Evolutionary conservation across 1,284 basidiomycete species (phyloP).

Genomic region (Puccinia polysora): DNA sequence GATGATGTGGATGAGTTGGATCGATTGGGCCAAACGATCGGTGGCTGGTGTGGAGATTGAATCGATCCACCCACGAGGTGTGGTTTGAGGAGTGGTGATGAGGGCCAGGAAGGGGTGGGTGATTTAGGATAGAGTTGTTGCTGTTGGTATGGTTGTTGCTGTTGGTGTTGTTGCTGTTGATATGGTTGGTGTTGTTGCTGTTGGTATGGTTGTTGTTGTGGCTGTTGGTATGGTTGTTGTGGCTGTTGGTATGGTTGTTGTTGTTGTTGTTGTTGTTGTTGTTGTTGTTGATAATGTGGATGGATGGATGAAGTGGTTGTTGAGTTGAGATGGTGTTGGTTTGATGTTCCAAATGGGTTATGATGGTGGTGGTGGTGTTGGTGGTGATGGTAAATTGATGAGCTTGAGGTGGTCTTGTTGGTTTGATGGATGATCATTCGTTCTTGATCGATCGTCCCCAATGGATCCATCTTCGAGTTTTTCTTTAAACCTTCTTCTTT

Average conservation of each 20-base stretch:
- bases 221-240: too few relatives aligned
- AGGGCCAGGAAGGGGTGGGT: not conserved
- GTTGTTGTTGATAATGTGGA: not conserved
- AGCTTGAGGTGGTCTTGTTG: too few relatives aligned
- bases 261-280: not conserved
- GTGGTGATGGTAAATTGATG: not conserved
- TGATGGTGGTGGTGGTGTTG: not conserved
- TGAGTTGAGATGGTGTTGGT: not conserved
- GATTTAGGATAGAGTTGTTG: not conserved
- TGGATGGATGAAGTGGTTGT: not conserved
- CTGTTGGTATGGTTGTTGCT: not conserved
- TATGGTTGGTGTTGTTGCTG: too few relatives aligned
- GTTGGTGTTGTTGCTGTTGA: not conserved
- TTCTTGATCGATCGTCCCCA: too few relatives aligned
- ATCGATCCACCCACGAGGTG: not conserved
- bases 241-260: too few relatives aligned
- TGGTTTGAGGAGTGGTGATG: constrained; percentile 23
- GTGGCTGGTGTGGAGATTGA: not conserved
- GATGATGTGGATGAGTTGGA: constrained; percentile 6
- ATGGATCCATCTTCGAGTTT: too few relatives aligned
- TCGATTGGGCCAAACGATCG: constrained; percentile 27
- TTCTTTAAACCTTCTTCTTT: too few relatives aligned
- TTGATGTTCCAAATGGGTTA: too few relatives aligned
- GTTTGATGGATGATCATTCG: too few relatives aligned
- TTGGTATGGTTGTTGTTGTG: too few relatives aligned